A percentile compares a stretch with the other conserved stretches of the same genome.
phyloP scores from a whole-genome alignment of 1,284 basidiomycete species.

The Cryptococcus depauperatus region DNA sequence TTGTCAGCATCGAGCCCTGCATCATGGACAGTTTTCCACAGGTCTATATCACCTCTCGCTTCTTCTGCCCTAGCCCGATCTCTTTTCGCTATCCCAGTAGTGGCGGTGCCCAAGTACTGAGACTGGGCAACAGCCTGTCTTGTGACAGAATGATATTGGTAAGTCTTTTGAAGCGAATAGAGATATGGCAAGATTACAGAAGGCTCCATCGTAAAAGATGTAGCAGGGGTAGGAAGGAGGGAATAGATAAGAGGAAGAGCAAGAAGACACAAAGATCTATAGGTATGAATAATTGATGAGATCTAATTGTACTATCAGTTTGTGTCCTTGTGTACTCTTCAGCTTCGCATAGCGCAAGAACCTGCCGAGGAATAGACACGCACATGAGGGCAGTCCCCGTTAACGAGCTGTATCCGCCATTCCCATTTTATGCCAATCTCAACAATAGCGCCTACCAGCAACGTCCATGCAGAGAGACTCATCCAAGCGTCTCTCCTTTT shows the following conservation, averaged over 20 bases:
- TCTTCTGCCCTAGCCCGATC: conserved; percentile 1
- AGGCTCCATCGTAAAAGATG: background rate
- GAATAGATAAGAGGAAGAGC: conserved; percentile 24
- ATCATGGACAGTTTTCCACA: conserved; percentile 5
- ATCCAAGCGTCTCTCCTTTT: conserved; percentile 19
- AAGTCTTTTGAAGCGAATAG: conserved; percentile 10
- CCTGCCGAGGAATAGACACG: conserved; percentile 9
- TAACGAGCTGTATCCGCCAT: conserved; percentile 18
- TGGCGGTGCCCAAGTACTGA: conserved; percentile 1
- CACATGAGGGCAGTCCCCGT: conserved; percentile 31
- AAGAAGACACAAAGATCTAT: conserved; percentile 21
- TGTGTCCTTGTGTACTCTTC: background rate
- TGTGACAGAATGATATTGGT: conserved; percentile 17
- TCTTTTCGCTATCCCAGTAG: background rate
- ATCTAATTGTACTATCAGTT: conserved; percentile 16
- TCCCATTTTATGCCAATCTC: conserved; percentile 11
- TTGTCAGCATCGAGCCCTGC: conserved; percentile 7
- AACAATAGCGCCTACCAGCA: conserved; percentile 8
- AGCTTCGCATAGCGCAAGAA: background rate
- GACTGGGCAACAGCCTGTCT: conserved; percentile 15
- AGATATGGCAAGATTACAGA: conserved; percentile 6
- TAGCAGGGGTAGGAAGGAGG: conserved; percentile 20
- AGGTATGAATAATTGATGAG: conserved; percentile 17
- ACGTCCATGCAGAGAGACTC: conserved; percentile 12
- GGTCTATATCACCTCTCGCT: conserved; percentile 7